These are phyloP conservation scores for Monosporascus sp. DNA, from an alignment of 2,329 filamentous ascomycete genomes.

Conservation along the genomic window DNA sequence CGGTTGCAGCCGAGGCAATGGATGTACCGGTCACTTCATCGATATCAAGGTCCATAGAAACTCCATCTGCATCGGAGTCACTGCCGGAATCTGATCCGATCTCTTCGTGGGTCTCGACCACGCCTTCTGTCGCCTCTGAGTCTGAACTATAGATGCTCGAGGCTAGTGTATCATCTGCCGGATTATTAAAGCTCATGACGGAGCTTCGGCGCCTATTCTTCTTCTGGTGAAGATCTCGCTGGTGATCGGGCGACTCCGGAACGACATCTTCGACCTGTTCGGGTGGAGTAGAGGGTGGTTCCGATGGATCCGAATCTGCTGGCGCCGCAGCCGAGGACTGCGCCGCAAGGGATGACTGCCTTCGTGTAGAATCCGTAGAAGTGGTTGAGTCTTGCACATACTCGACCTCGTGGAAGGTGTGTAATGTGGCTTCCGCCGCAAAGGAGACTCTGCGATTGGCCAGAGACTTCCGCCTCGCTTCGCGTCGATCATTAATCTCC, in stretches of 20 bases:
- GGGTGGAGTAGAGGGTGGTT: constrained; percentile 57
- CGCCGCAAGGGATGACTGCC: constrained; percentile 56
- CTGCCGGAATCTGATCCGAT: constrained; percentile 40
- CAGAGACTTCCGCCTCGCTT: constrained; percentile 86
- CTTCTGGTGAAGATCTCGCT: constrained; percentile 60
- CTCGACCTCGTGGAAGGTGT: constrained; percentile 94
- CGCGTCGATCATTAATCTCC: constrained; percentile 65
- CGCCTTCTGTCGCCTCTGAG: constrained; percentile 50
- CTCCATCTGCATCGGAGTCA: constrained; percentile 63
- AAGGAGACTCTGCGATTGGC: constrained; percentile 94
- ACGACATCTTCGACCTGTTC: constrained; percentile 55
- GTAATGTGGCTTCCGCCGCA: constrained; percentile 91
- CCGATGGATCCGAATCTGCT: constrained; percentile 40
- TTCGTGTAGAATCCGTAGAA: constrained; percentile 69
- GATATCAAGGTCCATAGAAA: constrained; percentile 72
- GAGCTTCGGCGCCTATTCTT: constrained; percentile 56
- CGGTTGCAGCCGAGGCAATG: constrained; percentile 54
- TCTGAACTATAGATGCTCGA: constrained; percentile 75
- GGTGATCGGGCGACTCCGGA: constrained; percentile 57
- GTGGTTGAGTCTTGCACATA: constrained; percentile 82
- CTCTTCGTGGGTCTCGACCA: constrained; percentile 52
- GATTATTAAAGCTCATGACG: constrained; percentile 59
- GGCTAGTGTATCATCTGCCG: constrained; percentile 62
- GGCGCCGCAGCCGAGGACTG: constrained; percentile 18
- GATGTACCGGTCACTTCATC: constrained; percentile 72